Evolutionary conservation across 257 asterid species (phyloP).

Genomic region (Forsythia suspensa): DNA sequence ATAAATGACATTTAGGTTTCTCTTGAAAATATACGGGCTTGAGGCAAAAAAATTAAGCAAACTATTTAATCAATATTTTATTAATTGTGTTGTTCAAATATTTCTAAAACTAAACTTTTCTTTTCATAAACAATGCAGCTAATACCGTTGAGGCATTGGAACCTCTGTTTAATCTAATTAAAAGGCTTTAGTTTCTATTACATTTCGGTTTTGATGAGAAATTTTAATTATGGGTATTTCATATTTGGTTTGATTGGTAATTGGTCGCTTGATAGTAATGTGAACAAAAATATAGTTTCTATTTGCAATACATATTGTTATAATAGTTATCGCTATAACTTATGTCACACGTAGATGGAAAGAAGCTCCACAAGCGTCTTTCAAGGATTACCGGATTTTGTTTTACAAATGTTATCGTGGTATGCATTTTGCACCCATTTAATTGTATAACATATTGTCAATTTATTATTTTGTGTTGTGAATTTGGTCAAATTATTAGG

Average conservation of each 20-base stretch:
- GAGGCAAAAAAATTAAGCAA: too few relatives aligned
- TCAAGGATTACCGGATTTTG: slow-evolving; percentile 53
- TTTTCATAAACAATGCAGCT: too few relatives aligned
- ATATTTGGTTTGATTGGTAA: slow-evolving; percentile 39
- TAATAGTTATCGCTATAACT: slow-evolving; percentile 49
- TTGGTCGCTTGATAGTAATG: slow-evolving; percentile 54
- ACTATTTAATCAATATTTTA: too few relatives aligned
- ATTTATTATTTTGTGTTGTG: neutral
- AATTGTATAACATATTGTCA: neutral
- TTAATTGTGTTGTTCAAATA: too few relatives aligned
- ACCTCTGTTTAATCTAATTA: too few relatives aligned
- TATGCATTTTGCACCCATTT: slow-evolving; percentile 27
- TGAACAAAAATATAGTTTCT: slow-evolving; percentile 38
- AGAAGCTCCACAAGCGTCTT: slow-evolving; percentile 45
- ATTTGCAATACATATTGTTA: slow-evolving; percentile 45
- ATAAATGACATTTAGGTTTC: too few relatives aligned
- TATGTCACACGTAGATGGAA: slow-evolving; percentile 56
- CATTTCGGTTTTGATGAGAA: too few relatives aligned
- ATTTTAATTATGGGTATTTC: too few relatives aligned
- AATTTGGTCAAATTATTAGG: neutral
- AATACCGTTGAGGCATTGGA: too few relatives aligned
- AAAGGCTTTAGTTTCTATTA: too few relatives aligned
- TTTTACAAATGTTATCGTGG: slow-evolving; percentile 56
- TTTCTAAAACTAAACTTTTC: too few relatives aligned
- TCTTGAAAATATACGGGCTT: too few relatives aligned